Conservation (phyloP, 306 rosid species). For the Citrullus mucosospermus region DNA sequence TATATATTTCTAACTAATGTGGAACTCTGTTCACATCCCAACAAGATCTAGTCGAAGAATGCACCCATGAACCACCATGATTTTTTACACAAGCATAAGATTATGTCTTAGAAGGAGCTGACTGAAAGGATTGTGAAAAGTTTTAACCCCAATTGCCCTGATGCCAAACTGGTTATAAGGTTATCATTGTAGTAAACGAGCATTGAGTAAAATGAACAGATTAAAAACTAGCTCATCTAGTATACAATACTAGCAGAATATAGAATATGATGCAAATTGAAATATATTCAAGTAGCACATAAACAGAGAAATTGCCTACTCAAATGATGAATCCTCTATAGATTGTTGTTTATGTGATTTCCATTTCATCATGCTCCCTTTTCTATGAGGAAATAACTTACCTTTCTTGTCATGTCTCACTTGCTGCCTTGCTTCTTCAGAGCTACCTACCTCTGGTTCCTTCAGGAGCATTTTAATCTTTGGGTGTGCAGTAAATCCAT, state of each 20-base stretch:
- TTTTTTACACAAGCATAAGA: not conserved
- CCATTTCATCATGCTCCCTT: constrained; percentile 19
- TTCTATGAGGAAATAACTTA: constrained; percentile 10
- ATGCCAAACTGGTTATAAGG: not conserved
- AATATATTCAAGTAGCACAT: not conserved
- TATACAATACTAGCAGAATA: not conserved
- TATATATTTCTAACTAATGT: not conserved
- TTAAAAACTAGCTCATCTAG: not conserved
- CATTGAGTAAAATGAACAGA: not conserved
- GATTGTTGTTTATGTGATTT: constrained; percentile 9
- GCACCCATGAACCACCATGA: not conserved
- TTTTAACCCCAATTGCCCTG: not conserved
- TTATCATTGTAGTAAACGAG: not conserved
- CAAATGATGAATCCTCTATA: constrained; percentile 3
- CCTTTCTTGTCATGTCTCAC: constrained; percentile 16
- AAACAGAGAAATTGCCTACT: not conserved
- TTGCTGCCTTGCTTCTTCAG: constrained; percentile 14
- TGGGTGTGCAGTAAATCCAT: constrained; percentile 47
- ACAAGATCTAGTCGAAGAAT: not conserved
- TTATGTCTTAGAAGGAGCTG: not conserved
- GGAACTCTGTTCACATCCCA: not conserved
- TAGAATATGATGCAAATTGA: not conserved
- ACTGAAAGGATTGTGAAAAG: not conserved
- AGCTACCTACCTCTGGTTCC: constrained; percentile 21
- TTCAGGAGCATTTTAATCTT: constrained; percentile 49